A percentile compares a stretch with the other conserved stretches of the same genome.
phyloP scores from a whole-genome alignment of 75 land plant genomes.

The Sequoiadendron giganteum region DNA sequence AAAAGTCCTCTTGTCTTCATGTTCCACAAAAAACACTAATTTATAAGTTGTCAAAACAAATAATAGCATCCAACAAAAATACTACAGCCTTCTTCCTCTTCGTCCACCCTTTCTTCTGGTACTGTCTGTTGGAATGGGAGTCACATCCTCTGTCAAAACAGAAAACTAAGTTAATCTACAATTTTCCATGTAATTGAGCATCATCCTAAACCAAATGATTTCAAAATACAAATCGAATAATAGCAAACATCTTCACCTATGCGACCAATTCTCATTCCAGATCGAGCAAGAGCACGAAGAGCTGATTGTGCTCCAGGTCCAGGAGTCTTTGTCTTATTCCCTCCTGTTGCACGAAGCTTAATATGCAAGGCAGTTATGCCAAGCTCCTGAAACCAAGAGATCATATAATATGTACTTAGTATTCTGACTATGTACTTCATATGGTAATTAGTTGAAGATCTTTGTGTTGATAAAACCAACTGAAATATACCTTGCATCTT shows the following conservation, averaged over 20 bases:
- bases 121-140: conserved; percentile 27
- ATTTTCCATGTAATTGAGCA: neutral
- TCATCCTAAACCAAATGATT: too few species aligned
- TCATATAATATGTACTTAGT: neutral
- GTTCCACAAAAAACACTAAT: too few species aligned
- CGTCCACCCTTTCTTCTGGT: conserved; percentile 63
- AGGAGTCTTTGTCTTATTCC: too few species aligned
- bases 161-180: neutral
- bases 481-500: neutral
- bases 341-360: too few species aligned
- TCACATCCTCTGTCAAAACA: too few species aligned
- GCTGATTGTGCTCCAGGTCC: too few species aligned
- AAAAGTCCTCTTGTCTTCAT: too few species aligned
- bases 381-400: too few species aligned
- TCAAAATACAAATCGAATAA: neutral
- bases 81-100: conserved; percentile 48
- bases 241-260: conserved; percentile 40
- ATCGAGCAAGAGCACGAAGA: conserved; percentile 45
- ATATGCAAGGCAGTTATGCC: too few species aligned
- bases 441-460: neutral
- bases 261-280: conserved; percentile 79
- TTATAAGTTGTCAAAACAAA: too few species aligned
- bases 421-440: neutral
- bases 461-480: conserved; percentile 15
- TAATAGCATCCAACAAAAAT: neutral